Evolutionary conservation across 148 eudicot species (phyloP).

Genomic region (Arbutus unedo): DNA sequence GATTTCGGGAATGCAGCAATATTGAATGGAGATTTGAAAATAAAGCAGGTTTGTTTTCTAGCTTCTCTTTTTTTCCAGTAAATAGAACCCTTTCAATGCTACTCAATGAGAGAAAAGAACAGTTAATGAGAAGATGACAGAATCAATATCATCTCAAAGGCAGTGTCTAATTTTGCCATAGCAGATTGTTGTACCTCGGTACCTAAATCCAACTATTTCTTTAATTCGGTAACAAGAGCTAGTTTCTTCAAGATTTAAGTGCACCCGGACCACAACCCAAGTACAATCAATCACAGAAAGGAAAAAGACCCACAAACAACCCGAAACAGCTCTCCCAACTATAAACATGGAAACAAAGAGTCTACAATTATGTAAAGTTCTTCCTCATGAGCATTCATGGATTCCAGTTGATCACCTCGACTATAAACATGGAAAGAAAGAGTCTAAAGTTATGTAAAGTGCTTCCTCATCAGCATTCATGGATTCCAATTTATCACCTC

Average conservation of each 20-base stretch:
- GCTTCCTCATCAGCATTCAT: background rate
- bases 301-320: background rate
- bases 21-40: conserved; percentile 34
- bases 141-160: too few relatives aligned
- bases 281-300: background rate
- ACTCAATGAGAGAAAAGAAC: too few relatives aligned
- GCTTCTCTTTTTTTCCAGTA: background rate
- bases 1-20: conserved; percentile 32
- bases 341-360: background rate
- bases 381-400: background rate
- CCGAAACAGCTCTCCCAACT: background rate
- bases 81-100: background rate
- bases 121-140: too few relatives aligned
- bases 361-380: background rate
- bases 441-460: background rate
- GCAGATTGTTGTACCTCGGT: background rate
- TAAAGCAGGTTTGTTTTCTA: conserved; percentile 52
- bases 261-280: too few relatives aligned
- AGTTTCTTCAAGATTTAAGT: too few relatives aligned
- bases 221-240: background rate
- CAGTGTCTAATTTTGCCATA: background rate
- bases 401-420: background rate
- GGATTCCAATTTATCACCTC: background rate
- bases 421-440: background rate
- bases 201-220: background rate